Evolutionary conservation across 2,329 filamentous ascomycete genomes (phyloP), one percentile per base, ranked within the genome.

Genomic region (Calycina marina): DNA sequence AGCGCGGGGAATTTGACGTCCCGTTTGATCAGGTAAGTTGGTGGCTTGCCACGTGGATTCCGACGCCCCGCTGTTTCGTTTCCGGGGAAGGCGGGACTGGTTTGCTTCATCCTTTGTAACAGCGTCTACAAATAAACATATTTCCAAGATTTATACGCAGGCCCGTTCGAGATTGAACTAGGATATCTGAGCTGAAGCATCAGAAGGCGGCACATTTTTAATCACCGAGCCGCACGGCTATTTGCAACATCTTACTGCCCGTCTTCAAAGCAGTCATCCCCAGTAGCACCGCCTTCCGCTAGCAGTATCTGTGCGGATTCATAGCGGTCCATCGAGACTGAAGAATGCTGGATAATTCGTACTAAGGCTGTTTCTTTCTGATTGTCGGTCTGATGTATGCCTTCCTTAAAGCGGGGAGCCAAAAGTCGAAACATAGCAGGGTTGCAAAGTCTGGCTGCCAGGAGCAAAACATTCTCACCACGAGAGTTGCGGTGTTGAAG

Each of bases 281-380:
- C 13, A 27, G 15, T 18, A 24, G 24, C 31, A 27, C 31, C 14
- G 20, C 24, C 31, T 32, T 27, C 31, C 31, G 2, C 10, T 28
- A 32, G 31, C 31, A 32, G 31, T 32, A 32, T 32, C 31, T 32
- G 31, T 27, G 22, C 24, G 15, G 31, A 32, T 20, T 32, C 31
- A 32, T 32, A 32, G 20, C 31, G 31, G 31, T 27, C 31, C 24
- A n/a, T n/a, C 24, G 31, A 32, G 13, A 20, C 24, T 27, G 24
- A 25, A 26, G 20, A 25, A 20, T 18, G 15, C 31, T 27, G 13
- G 13, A 32, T 18, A 27, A 32, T 32, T 27, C 24, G 31, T 28
- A 27, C 24, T 25, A 27, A 32, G 31, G 24, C 31, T 32, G 31
- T 32, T 32, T 32, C 24, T 18, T 32, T 12, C 24, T 32, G 31